Percentiles rank a stretch among this genome's conserved stretches.
phyloP scores from a whole-genome alignment of 257 asterid species.

The Nicotiana noctiflora region DNA sequence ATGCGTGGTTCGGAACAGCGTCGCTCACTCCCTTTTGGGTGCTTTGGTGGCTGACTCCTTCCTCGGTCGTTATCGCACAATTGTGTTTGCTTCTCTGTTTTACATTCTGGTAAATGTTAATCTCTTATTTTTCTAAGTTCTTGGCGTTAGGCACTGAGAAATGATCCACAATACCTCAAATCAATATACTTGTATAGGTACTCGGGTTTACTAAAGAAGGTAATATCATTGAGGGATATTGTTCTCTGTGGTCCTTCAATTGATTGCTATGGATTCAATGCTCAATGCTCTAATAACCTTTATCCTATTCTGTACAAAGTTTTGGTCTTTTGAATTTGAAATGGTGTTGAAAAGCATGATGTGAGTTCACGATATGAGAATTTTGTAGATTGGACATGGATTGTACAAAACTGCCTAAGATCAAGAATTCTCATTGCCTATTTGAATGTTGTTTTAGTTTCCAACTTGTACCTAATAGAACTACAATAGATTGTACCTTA shows the following conservation, averaged over 20 bases:
- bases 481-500: not conserved
- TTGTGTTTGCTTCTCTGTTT: constrained; percentile 16
- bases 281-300: not conserved
- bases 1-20: constrained; percentile 20
- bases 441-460: no score
- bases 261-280: not conserved
- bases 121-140: not conserved
- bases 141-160: not conserved
- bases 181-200: not conserved
- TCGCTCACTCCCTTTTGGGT: constrained; percentile 24
- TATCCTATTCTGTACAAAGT: not conserved
- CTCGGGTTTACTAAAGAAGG: not conserved
- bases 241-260: not conserved
- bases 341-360: not conserved
- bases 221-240: not conserved
- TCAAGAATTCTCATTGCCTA: not conserved
- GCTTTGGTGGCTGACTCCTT: constrained; percentile 22
- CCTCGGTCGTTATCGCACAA: constrained; percentile 23
- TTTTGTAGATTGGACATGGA: not conserved
- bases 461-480: not conserved
- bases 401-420: not conserved
- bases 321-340: not conserved
- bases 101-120: constrained; percentile 15
- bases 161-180: not conserved
- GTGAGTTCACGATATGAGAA: not conserved